Base-by-base conservation (phyloP, 306 rosid species). In the Citrullus mucosospermus region DNA sequence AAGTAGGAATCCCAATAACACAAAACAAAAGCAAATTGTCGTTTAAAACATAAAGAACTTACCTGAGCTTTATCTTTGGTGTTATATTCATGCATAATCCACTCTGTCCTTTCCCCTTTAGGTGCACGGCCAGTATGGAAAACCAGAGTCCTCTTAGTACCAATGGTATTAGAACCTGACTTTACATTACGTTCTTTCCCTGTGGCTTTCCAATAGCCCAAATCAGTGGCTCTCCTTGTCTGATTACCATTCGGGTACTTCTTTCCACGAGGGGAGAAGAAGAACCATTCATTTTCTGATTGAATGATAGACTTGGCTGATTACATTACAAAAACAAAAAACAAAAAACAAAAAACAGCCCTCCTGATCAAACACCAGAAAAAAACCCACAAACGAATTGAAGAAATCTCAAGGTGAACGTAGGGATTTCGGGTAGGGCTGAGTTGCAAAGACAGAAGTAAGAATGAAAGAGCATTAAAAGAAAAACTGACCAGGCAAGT, bases 141-240 rank as follows among this genome's bases (percentile, higher is more conserved):
- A 56, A 95, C 98, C 75, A 95, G 85, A 81, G 98, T 95, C 53
- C 97, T 83, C 85, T 95, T 95, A 0, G 99, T 89, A 65, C 99
- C 99, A 61, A 95, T 82, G 30, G 85, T 79, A 6, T 85, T 76
- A 14, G 88, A 69, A 78, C 90, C 92, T 14, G 98, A 88, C 87
- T 92, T 95, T 11, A 95, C 89, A 8, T 83, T 88, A n/a, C 98
- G 91, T 77, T 95, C 97, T 80, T 95, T 95, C 7, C 98, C 98
- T 0, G 98, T 95, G 67, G 98, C 98, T 86, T 95, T 95, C 98
- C 98, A 95, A 61, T 94, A 94, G 20, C 98, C 98, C 65, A 77
- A 74, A 46, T 92, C 93, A 12, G 98, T 95, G 13, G 97, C 99
- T 75, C 99, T 89, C 81, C 78, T 88, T 55, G 97, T 95, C 44